Base-by-base conservation (phyloP, 1,139 yeast species). In the Blastobotrys capitulatus region DNA sequence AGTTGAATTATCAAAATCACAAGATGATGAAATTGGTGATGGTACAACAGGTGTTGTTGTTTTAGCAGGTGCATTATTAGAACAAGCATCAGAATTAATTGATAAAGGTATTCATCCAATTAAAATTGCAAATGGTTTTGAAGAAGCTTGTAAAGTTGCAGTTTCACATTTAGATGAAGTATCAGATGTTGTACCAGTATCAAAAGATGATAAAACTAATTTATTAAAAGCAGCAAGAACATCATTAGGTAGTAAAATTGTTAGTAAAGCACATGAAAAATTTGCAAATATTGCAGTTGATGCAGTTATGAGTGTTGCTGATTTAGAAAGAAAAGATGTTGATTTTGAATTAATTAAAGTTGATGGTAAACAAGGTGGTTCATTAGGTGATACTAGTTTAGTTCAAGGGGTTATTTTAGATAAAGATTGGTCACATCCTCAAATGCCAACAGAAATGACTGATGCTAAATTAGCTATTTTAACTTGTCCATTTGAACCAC, bases 41-140 rank as follows among this genome's bases (percentile, higher is more conserved):
- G 99, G 99, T 64, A 94, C 99, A 38, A 94, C 99, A 3, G 98
- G 98, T 62, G 99, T 94, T 32, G 98, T 92, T 51, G 97, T 94
- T 1, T 74, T 94, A 48, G 97, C 98, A 1, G 87, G 96, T 59
- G 95, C 97, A 1, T 74, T 94, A 57, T 75, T 94, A 53, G 98
- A 92, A 66, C 96, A 92, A 71, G 97, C 98, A 1, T 72, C 86
- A 52, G 97, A 89, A 65, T 78, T 94, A 59, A 88, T 94, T 59
- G 97, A 92, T 62, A 88, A 87, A 72, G 98, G 97, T 49, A 90
- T 94, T 55, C 98, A 94, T 64, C 98, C 98, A 49, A 88, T 94
- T 59, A 86, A 90, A 66, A 83, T 94, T 60, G 98, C 97, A 55
- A 90, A 92, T 68, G 98, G 99, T 20, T 94, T 86, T 62, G 98